phyloP scores from a whole-genome alignment of 768 basidiomycete genomes.

The Tulasnella sp. region DNA sequence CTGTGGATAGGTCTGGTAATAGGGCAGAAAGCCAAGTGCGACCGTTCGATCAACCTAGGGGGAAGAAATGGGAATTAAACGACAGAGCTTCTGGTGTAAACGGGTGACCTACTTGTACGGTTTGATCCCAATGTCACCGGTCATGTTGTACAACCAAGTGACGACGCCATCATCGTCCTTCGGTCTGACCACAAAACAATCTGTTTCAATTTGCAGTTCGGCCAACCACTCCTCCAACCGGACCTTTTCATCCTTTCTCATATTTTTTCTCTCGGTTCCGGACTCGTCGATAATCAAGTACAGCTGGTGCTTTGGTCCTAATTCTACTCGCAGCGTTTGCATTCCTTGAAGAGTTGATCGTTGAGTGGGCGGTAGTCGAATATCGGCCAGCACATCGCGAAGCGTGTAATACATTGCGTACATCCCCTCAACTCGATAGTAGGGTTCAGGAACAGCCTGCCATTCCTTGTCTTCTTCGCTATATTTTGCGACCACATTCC shows the following conservation, averaged over 20 bases:
- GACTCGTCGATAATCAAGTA: constrained; percentile 27
- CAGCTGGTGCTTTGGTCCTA: constrained; percentile 27
- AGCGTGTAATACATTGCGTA: constrained; percentile 27
- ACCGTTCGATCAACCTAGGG: constrained; percentile 14
- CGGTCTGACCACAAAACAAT: constrained; percentile 24
- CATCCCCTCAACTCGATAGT: constrained; percentile 26
- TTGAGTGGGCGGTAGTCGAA: background rate
- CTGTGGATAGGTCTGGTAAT: background rate
- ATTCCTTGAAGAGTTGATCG: constrained; percentile 12
- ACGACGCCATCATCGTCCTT: constrained; percentile 23
- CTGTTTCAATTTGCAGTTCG: constrained; percentile 24
- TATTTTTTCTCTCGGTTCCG: background rate
- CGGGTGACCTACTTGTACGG: constrained; percentile 22
- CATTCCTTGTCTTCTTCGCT: constrained; percentile 26
- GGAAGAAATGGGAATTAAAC: background rate
- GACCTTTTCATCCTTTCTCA: constrained; percentile 10
- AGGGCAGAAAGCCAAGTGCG: constrained; percentile 20
- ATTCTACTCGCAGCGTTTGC: constrained; percentile 10
- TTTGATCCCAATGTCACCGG: constrained; percentile 15
- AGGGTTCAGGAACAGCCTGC: constrained; percentile 21
- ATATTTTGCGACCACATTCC: constrained; percentile 27
- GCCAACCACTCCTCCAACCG: constrained; percentile 20
- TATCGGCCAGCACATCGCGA: background rate
- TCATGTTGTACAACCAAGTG: constrained; percentile 23
- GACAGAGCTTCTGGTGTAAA: background rate